phyloP scores from a whole-genome alignment of 2,329 filamentous ascomycete genomes.

The Nemania bipapillata region DNA sequence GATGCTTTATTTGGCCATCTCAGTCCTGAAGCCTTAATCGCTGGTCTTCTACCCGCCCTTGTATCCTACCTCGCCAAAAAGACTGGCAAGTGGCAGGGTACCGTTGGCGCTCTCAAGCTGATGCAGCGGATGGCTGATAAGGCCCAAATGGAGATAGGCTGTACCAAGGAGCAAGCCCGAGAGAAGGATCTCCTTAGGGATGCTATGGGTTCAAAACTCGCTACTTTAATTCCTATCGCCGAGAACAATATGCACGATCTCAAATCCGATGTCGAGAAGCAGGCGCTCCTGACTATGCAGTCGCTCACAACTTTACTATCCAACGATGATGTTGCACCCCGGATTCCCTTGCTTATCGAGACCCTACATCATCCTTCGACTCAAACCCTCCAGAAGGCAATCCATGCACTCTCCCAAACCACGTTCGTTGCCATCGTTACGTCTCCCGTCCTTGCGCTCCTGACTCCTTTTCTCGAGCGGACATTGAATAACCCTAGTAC shows the following conservation, averaged over 20 bases:
- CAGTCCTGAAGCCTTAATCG: conserved; percentile 82
- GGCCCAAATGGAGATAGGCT: conserved; percentile 83
- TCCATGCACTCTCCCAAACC: conserved; percentile 94
- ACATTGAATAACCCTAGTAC: conserved; percentile 92
- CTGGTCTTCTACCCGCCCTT: conserved; percentile 81
- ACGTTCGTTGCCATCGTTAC: conserved; percentile 98
- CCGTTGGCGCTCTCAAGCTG: conserved; percentile 84
- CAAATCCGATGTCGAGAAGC: conserved; percentile 87
- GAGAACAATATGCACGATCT: conserved; percentile 96
- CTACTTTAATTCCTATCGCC: conserved; percentile 87
- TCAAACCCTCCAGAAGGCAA: conserved; percentile 90
- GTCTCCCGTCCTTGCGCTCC: conserved; percentile 90
- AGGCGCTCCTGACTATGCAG: conserved; percentile 91
- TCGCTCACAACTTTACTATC: conserved; percentile 88
- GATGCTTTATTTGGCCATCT: conserved; percentile 86
- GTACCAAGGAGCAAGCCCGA: conserved; percentile 81
- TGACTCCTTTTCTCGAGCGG: conserved; percentile 93
- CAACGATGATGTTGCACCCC: conserved; percentile 94
- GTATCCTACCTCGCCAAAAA: conserved; percentile 80
- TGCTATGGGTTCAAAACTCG: conserved; percentile 87
- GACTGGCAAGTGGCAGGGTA: conserved; percentile 97
- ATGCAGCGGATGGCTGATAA: conserved; percentile 95
- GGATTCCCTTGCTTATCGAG: conserved; percentile 90
- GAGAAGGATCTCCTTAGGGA: conserved; percentile 91
- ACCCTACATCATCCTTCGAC: conserved; percentile 94